Evolutionary conservation across 2,329 filamentous ascomycete species (phyloP).

Genomic region (Dothideomycetes sp.): DNA sequence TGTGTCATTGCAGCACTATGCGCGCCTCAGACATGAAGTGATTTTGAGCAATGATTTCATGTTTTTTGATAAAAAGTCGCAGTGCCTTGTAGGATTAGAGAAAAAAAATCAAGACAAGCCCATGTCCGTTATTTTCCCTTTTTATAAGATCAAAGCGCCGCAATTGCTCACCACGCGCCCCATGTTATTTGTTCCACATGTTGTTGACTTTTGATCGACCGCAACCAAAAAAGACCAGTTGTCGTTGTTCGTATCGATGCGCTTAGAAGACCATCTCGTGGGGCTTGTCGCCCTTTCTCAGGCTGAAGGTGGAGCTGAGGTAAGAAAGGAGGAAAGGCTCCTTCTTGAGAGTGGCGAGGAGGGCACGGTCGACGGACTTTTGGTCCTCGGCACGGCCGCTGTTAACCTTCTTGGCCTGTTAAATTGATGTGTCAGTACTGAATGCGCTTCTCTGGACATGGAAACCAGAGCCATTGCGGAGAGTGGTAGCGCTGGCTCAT

Average conservation of each 20-base stretch:
- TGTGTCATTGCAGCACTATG: conserved; percentile 13
- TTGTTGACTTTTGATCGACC: conserved; percentile 7
- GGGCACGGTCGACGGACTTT: conserved; percentile 95
- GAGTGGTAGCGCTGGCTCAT: too few species aligned
- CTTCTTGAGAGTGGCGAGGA: conserved; percentile 97
- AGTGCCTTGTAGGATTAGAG: conserved; percentile 2
- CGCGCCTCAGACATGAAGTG: conserved; percentile 13
- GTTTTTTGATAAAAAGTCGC: conserved; percentile 13
- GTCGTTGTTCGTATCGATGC: conserved; percentile 12
- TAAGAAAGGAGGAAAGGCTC: conserved; percentile 88
- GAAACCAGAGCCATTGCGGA: too few species aligned
- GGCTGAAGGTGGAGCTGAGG: conserved; percentile 91
- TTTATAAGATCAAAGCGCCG: conserved; percentile 12
- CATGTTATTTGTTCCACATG: background rate
- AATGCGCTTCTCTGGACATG: background rate
- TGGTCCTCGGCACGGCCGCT: conserved; percentile 92
- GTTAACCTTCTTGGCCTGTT: conserved; percentile 70
- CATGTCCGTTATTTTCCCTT: conserved; percentile 12
- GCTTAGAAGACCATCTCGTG: conserved; percentile 99
- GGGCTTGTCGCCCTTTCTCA: conserved; percentile 98
- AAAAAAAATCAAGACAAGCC: conserved; percentile 12
- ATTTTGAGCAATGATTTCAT: conserved; percentile 12
- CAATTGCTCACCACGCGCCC: conserved; percentile 13
- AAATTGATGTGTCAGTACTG: conserved; percentile 13
- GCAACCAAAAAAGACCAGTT: conserved; percentile 12